Conservation (phyloP, 2,329 filamentous ascomycete genomes). For the Cordyceps tenuipes region DNA sequence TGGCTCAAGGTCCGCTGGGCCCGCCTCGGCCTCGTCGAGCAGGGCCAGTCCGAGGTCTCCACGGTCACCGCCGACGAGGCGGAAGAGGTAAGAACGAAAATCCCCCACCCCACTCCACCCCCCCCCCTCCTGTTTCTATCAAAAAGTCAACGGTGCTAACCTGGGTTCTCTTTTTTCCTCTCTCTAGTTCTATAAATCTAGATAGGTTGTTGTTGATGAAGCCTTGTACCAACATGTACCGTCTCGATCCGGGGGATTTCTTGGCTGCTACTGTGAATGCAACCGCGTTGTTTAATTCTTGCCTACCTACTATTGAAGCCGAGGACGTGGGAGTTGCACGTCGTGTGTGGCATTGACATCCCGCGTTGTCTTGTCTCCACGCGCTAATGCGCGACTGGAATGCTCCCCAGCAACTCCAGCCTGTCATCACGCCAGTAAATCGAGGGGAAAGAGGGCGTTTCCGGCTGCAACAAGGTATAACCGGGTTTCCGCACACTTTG, state of each 20-base stretch:
- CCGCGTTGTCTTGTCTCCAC: too few relatives aligned
- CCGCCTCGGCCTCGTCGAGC: conserved; percentile 65
- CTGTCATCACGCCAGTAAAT: too few relatives aligned
- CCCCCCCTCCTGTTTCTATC: too few relatives aligned
- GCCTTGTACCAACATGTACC: neutral
- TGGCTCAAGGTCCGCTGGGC: conserved; percentile 66
- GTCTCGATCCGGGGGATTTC: neutral
- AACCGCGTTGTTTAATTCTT: neutral
- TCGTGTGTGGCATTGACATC: too few relatives aligned
- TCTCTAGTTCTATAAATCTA: conserved; percentile 30
- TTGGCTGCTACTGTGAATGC: neutral
- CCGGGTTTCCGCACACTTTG: too few relatives aligned
- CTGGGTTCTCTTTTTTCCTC: neutral
- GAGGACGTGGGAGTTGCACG: too few relatives aligned
- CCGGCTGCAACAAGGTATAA: too few relatives aligned
- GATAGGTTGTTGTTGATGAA: conserved; percentile 15
- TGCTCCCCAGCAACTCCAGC: too few relatives aligned
- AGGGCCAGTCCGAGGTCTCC: conserved; percentile 52
- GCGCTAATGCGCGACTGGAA: too few relatives aligned
- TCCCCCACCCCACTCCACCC: too few relatives aligned
- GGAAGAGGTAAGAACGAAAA: conserved; percentile 42
- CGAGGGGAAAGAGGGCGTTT: too few relatives aligned
- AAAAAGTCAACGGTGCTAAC: conserved; percentile 18
- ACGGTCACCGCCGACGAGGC: conserved; percentile 63
- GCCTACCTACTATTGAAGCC: too few relatives aligned